phyloP scores from a whole-genome alignment of 257 asterid species.

The Gentiana dahurica region DNA sequence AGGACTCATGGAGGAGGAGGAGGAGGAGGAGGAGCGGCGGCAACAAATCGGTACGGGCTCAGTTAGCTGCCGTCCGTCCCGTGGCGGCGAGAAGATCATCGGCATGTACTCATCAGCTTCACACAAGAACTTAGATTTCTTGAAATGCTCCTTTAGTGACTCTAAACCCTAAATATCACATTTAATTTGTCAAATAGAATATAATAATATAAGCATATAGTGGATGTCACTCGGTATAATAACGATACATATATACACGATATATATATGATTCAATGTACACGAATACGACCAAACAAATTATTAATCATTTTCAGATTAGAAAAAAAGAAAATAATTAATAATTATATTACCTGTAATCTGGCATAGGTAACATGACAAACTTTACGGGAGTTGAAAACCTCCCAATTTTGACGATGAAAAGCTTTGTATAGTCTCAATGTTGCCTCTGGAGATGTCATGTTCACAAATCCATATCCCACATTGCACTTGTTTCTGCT shows the following conservation, averaged over 20 bases:
- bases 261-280: too few species aligned
- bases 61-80: conserved; percentile 56
- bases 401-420: conserved; percentile 92
- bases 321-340: too few species aligned
- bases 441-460: conserved; percentile 96
- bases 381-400: conserved; percentile 87
- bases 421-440: conserved; percentile 83
- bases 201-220: too few species aligned
- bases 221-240: too few species aligned
- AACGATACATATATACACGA: too few species aligned
- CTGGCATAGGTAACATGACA: conserved; percentile 93
- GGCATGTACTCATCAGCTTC: conserved; percentile 89
- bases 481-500: conserved; percentile 88
- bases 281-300: too few species aligned
- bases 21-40: neutral
- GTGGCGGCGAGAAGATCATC: conserved; percentile 71
- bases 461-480: conserved; percentile 97
- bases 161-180: conserved; percentile 50
- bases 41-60: conserved; percentile 45
- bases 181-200: neutral
- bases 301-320: too few species aligned
- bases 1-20: too few species aligned
- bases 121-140: conserved; percentile 84
- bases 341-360: conserved; percentile 42
- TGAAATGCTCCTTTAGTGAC: conserved; percentile 85